Percentiles rank a stretch among this genome's conserved stretches.
These are phyloP conservation scores for Wallacemonas collosoma DNA, from an alignment of 208 protist species.

Conservation along the genomic window DNA sequence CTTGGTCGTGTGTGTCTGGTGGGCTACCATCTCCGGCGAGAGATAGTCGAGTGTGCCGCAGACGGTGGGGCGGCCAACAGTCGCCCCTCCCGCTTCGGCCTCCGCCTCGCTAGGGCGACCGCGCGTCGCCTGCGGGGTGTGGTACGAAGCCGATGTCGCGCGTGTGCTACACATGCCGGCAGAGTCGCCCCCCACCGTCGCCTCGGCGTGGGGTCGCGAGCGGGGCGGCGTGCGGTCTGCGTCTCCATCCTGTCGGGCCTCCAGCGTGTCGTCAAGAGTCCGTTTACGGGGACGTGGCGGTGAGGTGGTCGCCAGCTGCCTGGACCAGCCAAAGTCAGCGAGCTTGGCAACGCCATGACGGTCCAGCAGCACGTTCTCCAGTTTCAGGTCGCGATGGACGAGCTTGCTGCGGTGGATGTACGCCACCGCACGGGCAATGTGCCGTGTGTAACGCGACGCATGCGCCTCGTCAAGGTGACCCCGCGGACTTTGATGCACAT, in stretches of 20 bases:
- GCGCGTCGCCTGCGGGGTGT: background rate
- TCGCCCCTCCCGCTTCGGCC: background rate
- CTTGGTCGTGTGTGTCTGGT: slow-evolving; percentile 51
- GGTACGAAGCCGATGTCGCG: background rate
- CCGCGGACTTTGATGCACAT: slow-evolving; percentile 29
- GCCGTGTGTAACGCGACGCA: slow-evolving; percentile 61
- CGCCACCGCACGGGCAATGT: slow-evolving; percentile 63
- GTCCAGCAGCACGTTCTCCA: slow-evolving; percentile 89
- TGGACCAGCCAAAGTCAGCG: slow-evolving; percentile 99
- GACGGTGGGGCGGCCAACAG: slow-evolving; percentile 56
- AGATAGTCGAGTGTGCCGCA: slow-evolving; percentile 99
- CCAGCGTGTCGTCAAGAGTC: background rate
- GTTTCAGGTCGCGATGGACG: slow-evolving; percentile 91
- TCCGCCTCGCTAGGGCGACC: background rate
- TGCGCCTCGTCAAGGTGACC: slow-evolving; percentile 44
- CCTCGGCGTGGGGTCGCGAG: no score
- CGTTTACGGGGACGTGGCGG: background rate
- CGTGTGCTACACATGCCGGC: background rate
- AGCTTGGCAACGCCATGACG: slow-evolving; percentile 93
- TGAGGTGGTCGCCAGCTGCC: slow-evolving; percentile 17
- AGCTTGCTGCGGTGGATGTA: slow-evolving; percentile 79
- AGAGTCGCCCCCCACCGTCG: no score
- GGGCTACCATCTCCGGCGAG: slow-evolving; percentile 96
- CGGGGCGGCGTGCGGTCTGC: no score
- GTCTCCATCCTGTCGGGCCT: background rate